A percentile compares a stretch with the other conserved stretches of the same genome.
phyloP scores from a whole-genome alignment of 495 filamentous ascomycete genomes.

The Astrocystis sublimbata region DNA sequence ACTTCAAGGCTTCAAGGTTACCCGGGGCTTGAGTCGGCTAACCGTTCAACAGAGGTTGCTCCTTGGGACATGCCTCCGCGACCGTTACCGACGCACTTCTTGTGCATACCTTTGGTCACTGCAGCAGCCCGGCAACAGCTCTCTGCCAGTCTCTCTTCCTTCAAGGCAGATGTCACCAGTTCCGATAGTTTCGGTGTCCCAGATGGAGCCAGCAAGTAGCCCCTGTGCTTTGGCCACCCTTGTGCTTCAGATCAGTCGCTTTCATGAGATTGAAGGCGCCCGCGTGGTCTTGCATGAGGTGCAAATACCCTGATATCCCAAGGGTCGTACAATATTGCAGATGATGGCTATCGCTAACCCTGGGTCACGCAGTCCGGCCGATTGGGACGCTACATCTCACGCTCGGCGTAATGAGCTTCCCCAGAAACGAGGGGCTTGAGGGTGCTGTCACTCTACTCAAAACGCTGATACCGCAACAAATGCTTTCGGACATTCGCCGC shows the following conservation, averaged over 20 bases:
- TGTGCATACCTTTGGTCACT: constrained; percentile 79
- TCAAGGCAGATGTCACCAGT: constrained; percentile 57
- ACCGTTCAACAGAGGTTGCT: too few species aligned
- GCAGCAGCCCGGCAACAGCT: constrained; percentile 62
- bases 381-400: constrained; percentile 83
- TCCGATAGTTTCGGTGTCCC: constrained; percentile 45
- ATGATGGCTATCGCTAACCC: background rate
- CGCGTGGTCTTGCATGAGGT: background rate
- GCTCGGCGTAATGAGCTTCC: constrained; percentile 81
- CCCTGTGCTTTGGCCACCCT: background rate
- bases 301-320: background rate
- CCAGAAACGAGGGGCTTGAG: constrained; percentile 54
- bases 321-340: background rate
- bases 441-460: constrained; percentile 59
- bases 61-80: constrained; percentile 32
- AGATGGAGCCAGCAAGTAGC: constrained; percentile 47
- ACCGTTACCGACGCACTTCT: constrained; percentile 74
- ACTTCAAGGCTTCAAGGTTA: too few species aligned
- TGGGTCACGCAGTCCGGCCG: constrained; percentile 58
- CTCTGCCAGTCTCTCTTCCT: constrained; percentile 57
- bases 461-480: constrained; percentile 50
- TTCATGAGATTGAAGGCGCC: background rate
- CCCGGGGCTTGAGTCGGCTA: too few species aligned
- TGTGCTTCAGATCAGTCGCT: background rate
- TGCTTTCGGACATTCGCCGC: constrained; percentile 45